Base-by-base conservation (phyloP, 1,284 basidiomycete species). In the Ganoderma lucidum region DNA sequence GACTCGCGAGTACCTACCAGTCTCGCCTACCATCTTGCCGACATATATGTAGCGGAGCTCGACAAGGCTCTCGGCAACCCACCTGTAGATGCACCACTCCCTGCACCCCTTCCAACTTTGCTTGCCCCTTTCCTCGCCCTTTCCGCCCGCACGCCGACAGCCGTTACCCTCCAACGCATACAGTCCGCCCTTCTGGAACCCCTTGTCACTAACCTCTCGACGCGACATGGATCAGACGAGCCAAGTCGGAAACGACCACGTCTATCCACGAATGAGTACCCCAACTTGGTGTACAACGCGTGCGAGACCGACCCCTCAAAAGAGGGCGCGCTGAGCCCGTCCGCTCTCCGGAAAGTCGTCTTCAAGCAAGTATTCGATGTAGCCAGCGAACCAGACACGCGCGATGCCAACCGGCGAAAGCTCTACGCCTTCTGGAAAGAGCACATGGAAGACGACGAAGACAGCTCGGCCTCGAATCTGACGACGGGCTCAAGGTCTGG, bases 21-120 rank as follows among this genome's bases (percentile, higher is more conserved):
- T 68, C 84, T 98, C 19, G 85, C 90, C 14, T 96, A 93, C 76
- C 97, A 99, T 79, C 79, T 99, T 9, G 86, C 91, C 32, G 97
- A 99, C 78, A 90, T 99, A 61, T 98, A 95, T 81, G 80, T 98
- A 9, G 92, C 94, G 73, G 97, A 99, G 80, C 87, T 99, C 39
- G 90, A 98, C 77, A 96, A 94, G 76, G 90, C 88, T 17, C 74
- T 90, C 42, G 78, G 76, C 17, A 71, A 75, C 37, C 39, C 75
- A 32, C 68, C 75, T 35, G 68, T 70, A 14, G 66, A 66, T 15
- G 61, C 70, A 3, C 74, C 84, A 53, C 71, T 74, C 0, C 87
- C 89, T 19, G 85, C 82, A 12, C 94, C 93, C 5, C 80, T 96
- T 10, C 76, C 82, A 9, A 80, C 82, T 0, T 75, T 96, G 28